phyloP scores from a whole-genome alignment of 371 early-diverging fungal genomes.

The Dichotomocladium elegans region DNA sequence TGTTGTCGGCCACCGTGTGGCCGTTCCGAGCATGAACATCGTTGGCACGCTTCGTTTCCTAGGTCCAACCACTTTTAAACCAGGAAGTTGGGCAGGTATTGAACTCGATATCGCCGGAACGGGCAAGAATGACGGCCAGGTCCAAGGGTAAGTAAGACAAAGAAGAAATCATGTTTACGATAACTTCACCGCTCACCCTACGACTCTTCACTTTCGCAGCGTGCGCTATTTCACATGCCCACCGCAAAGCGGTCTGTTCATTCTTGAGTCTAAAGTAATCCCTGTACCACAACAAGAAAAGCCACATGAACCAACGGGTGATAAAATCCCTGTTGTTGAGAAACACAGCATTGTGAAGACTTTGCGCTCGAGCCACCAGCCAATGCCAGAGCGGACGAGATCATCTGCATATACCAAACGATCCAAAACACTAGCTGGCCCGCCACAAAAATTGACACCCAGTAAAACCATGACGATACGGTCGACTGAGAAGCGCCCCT shows the following conservation, averaged over 20 bases:
- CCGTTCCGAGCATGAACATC: slow-evolving; percentile 51
- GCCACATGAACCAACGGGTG: background rate
- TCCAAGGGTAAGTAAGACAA: slow-evolving; percentile 54
- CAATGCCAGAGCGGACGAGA: background rate
- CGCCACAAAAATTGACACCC: background rate
- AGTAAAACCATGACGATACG: background rate
- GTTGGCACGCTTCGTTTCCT: slow-evolving; percentile 63
- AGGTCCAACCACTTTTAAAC: slow-evolving; percentile 62
- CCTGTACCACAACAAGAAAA: background rate
- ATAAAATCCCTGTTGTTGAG: background rate
- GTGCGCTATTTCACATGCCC: slow-evolving; percentile 64
- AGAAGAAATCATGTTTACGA: background rate
- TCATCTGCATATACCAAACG: background rate
- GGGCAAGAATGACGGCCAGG: slow-evolving; percentile 80
- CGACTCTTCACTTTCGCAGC: slow-evolving; percentile 1
- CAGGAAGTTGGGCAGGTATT: slow-evolving; percentile 80
- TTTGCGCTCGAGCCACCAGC: background rate
- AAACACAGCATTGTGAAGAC: slow-evolving; percentile 1
- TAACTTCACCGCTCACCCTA: too few relatives aligned
- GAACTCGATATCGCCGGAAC: slow-evolving; percentile 67
- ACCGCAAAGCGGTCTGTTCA: slow-evolving; percentile 68
- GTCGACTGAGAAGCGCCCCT: background rate
- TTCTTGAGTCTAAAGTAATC: slow-evolving; percentile 24
- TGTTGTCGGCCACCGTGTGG: slow-evolving; percentile 48
- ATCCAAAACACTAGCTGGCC: background rate